Percentiles rank a stretch among this genome's conserved stretches.
Evolutionary conservation across 2,329 filamentous ascomycete species (phyloP).

Genomic region (Aspergillus eucalypticola): DNA sequence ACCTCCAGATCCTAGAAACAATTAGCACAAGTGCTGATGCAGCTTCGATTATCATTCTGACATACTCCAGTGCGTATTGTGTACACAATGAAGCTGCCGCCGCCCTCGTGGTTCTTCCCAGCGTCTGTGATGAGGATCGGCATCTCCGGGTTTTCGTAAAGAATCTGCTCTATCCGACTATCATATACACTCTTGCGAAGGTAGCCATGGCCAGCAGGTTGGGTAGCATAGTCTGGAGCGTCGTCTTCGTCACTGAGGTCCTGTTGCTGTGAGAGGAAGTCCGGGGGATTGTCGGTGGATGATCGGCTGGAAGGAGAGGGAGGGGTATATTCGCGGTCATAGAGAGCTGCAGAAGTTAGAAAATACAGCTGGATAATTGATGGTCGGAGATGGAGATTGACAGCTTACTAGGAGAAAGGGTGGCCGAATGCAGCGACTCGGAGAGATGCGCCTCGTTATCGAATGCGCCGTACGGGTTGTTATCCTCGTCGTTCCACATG

Average conservation of each 20-base stretch:
- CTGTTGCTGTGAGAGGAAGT: constrained; percentile 54
- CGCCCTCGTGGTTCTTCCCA: constrained; percentile 90
- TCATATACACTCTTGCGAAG: constrained; percentile 79
- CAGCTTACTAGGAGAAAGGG: constrained; percentile 54
- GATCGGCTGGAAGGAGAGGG: constrained; percentile 73
- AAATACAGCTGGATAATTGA: constrained; percentile 7
- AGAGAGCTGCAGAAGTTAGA: constrained; percentile 46
- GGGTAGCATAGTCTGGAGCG: constrained; percentile 50
- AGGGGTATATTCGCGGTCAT: constrained; percentile 62
- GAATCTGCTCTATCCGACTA: constrained; percentile 93
- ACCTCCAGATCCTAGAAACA: constrained; percentile 81
- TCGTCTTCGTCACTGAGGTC: constrained; percentile 63
- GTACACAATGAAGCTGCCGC: constrained; percentile 93
- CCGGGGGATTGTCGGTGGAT: constrained; percentile 65
- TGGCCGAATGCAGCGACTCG: constrained; percentile 63
- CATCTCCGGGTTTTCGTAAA: constrained; percentile 90
- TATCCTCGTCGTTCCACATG: constrained; percentile 99
- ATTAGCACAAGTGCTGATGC: background rate
- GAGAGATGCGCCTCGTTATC: constrained; percentile 78
- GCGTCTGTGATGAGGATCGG: constrained; percentile 91
- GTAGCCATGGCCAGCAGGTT: constrained; percentile 53
- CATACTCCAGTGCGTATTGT: constrained; percentile 91
- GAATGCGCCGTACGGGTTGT: constrained; percentile 96
- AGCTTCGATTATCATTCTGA: background rate
- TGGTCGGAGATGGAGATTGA: background rate